Conservation (phyloP, 768 basidiomycete genomes). For the Boletus insuetus region DNA sequence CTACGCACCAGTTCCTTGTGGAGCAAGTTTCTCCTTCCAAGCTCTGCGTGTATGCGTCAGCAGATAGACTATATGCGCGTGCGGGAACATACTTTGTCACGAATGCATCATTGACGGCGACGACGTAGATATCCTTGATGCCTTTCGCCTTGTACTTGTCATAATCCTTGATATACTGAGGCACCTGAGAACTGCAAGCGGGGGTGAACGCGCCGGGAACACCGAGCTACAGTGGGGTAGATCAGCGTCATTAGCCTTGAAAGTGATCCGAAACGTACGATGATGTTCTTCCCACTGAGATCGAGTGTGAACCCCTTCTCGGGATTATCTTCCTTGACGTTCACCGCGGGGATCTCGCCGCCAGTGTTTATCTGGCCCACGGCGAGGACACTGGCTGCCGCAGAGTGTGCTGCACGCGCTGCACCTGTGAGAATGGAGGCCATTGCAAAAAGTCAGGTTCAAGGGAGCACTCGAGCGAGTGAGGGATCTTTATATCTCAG, state of each 20-base stretch:
- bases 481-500: neutral
- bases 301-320: constrained; percentile 41
- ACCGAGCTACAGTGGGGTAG: constrained; percentile 47
- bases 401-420: constrained; percentile 53
- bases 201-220: constrained; percentile 80
- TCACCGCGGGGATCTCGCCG: constrained; percentile 44
- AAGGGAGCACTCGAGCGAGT: neutral
- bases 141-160: constrained; percentile 77
- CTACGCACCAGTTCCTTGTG: constrained; percentile 50
- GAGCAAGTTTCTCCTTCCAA: constrained; percentile 63
- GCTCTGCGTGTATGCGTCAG: constrained; percentile 40
- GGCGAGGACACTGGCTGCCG: constrained; percentile 49
- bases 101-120: constrained; percentile 79
- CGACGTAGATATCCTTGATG: constrained; percentile 64
- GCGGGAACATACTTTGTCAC: constrained; percentile 46
- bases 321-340: constrained; percentile 60
- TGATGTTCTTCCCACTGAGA: constrained; percentile 58
- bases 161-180: constrained; percentile 61
- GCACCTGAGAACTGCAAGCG: constrained; percentile 63
- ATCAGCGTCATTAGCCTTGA: neutral
- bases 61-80: constrained; percentile 1
- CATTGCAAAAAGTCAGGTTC: constrained; percentile 33
- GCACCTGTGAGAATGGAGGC: constrained; percentile 45
- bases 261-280: constrained; percentile 40
- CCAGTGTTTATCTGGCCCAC: constrained; percentile 40